Conservation (phyloP, 352 stramenopile genomes). For the Globisporangium acanthophoron region DNA sequence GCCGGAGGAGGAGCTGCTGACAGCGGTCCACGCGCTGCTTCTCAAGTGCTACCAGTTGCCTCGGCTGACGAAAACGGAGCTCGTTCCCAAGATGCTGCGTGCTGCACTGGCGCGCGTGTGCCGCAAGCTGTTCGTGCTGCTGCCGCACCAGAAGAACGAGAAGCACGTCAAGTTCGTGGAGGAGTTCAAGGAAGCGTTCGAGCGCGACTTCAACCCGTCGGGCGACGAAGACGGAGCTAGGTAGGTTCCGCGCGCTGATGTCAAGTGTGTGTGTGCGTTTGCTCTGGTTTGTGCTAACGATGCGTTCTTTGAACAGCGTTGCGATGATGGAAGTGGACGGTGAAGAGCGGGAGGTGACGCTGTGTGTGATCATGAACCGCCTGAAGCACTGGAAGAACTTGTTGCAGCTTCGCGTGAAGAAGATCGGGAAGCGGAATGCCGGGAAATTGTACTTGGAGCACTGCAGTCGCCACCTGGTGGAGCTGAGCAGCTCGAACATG, state of each 20-base stretch:
- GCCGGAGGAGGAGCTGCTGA: slow-evolving; percentile 96
- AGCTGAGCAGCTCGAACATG: slow-evolving; percentile 83
- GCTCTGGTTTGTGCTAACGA: neutral
- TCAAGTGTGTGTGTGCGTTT: neutral
- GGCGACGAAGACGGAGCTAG: slow-evolving; percentile 18
- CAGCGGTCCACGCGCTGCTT: slow-evolving; percentile 93
- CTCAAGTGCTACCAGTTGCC: slow-evolving; percentile 91
- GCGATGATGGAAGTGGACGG: slow-evolving; percentile 15
- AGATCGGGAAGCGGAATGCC: slow-evolving; percentile 58
- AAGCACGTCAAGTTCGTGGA: slow-evolving; percentile 86
- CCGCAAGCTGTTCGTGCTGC: slow-evolving; percentile 88
- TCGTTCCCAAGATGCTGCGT: slow-evolving; percentile 84
- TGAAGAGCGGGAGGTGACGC: slow-evolving; percentile 31
- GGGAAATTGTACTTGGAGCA: slow-evolving; percentile 80
- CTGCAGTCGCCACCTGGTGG: slow-evolving; percentile 86
- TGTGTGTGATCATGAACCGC: slow-evolving; percentile 85
- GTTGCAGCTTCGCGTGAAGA: slow-evolving; percentile 78
- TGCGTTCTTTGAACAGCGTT: neutral
- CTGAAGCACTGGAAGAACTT: slow-evolving; percentile 91
- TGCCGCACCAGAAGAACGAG: slow-evolving; percentile 81
- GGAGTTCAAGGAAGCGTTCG: slow-evolving; percentile 85
- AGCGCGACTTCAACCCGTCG: slow-evolving; percentile 72
- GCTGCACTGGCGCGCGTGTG: slow-evolving; percentile 91
- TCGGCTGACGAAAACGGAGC: slow-evolving; percentile 67
- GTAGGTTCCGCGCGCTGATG: slow-evolving; percentile 1